A percentile compares a stretch with the other conserved stretches of the same genome.
These are phyloP conservation scores for Aegilops umbellulata DNA, from an alignment of 176 grass and related monocot genomes.

Conservation along the genomic window DNA sequence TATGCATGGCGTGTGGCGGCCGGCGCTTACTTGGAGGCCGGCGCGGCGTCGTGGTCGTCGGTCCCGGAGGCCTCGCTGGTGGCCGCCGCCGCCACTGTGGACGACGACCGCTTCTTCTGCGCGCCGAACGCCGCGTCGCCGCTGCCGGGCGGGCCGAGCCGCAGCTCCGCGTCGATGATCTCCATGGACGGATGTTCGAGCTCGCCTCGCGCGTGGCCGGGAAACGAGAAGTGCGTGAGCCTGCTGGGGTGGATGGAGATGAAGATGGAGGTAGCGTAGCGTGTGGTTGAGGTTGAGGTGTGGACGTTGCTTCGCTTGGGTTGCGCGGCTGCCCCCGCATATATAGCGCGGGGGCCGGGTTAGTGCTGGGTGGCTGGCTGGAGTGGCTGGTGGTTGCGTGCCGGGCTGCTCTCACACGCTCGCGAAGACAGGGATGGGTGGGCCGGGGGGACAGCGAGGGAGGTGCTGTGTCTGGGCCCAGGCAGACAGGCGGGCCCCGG, in stretches of 20 bases:
- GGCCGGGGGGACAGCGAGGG: background rate
- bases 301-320: constrained; percentile 18
- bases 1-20: too few species aligned
- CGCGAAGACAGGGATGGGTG: too few species aligned
- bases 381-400: background rate
- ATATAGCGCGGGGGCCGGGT: background rate
- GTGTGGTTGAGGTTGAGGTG: background rate
- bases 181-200: constrained; percentile 7
- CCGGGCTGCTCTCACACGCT: too few species aligned
- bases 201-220: background rate
- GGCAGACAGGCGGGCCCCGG: constrained; percentile 29
- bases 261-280: background rate
- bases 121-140: background rate
- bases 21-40: constrained; percentile 53
- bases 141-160: constrained; percentile 50
- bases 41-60: constrained; percentile 21
- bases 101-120: constrained; percentile 18
- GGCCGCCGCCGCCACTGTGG: background rate
- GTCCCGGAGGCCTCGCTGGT: constrained; percentile 39
- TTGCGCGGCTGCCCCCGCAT: background rate
- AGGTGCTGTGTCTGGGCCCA: background rate
- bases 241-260: background rate
- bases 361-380: background rate
- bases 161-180: constrained; percentile 61
- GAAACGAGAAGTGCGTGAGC: background rate